Evolutionary conservation across 345 rosid species (phyloP).

Genomic region (Camelina neglecta): DNA sequence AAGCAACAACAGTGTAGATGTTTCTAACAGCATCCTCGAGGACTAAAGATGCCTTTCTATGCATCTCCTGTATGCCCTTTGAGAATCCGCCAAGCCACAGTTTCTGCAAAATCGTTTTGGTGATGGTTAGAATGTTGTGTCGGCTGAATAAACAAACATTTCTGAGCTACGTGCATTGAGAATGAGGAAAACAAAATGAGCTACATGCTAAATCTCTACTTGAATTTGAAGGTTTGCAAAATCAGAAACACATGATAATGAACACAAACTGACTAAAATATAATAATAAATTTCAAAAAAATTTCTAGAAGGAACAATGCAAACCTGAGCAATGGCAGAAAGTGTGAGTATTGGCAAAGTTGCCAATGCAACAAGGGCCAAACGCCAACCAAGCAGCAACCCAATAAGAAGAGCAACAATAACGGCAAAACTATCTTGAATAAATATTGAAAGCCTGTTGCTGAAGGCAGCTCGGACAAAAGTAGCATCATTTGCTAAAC

Average conservation of each 20-base stretch:
- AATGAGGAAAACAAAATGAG: background rate
- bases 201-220: constrained; percentile 3
- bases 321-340: constrained; percentile 98
- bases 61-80: constrained; percentile 99
- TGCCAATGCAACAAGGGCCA: constrained; percentile 95
- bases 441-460: constrained; percentile 95
- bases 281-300: background rate
- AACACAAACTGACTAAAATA: background rate
- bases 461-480: constrained; percentile 99
- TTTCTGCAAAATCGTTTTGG: constrained; percentile 65
- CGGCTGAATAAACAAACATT: background rate
- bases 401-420: constrained; percentile 91
- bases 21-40: constrained; percentile 99
- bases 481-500: constrained; percentile 99
- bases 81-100: constrained; percentile 99
- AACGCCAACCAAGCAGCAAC: constrained; percentile 80
- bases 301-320: constrained; percentile 32
- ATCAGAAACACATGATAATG: constrained; percentile 7
- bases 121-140: constrained; percentile 43
- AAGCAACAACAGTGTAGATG: constrained; percentile 98
- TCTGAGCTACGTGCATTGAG: constrained; percentile 6
- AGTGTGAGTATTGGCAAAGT: constrained; percentile 86
- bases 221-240: background rate
- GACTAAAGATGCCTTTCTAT: constrained; percentile 95
- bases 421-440: constrained; percentile 96